These are phyloP conservation scores for Diplodia sapinea DNA, from an alignment of 2,329 filamentous ascomycete genomes.

Conservation along the genomic window DNA sequence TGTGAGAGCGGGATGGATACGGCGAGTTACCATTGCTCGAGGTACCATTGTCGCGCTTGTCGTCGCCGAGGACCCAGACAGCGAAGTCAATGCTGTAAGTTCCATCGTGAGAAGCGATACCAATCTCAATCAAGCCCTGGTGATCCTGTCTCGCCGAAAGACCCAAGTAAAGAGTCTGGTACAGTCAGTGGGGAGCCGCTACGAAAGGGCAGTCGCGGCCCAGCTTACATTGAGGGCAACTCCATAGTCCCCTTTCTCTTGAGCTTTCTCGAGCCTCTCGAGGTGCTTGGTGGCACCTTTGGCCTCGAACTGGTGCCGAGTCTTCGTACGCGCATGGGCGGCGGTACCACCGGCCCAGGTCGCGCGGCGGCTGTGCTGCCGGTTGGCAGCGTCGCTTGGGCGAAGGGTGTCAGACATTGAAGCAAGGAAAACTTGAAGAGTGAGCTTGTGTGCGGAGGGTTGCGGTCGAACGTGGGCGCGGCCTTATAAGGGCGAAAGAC, in stretches of 20 bases:
- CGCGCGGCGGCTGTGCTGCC: constrained; percentile 25
- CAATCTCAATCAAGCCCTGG: constrained; percentile 62
- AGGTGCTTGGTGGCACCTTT: constrained; percentile 37
- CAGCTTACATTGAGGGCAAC: constrained; percentile 35
- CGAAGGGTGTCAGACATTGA: constrained; percentile 28
- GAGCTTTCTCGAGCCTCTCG: constrained; percentile 34
- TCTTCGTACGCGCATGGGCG: constrained; percentile 26
- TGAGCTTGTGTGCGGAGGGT: neutral
- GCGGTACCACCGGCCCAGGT: constrained; percentile 24
- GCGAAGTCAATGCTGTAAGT: constrained; percentile 77
- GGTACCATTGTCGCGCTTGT: constrained; percentile 9
- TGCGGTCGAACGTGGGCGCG: neutral
- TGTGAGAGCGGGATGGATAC: constrained; percentile 33
- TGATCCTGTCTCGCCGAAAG: constrained; percentile 63
- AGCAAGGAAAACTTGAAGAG: constrained; percentile 10
- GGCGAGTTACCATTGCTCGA: constrained; percentile 28
- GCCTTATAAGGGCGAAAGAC: constrained; percentile 11
- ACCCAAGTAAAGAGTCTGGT: constrained; percentile 61
- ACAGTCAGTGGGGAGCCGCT: neutral
- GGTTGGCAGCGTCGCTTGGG: constrained; percentile 9
- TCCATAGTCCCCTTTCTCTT: constrained; percentile 33
- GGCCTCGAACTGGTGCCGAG: constrained; percentile 40
- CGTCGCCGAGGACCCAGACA: constrained; percentile 59
- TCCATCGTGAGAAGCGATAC: constrained; percentile 73
- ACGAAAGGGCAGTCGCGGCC: neutral